Evolutionary conservation across 176 grass and related monocot genomes (phyloP), one percentile per base, ranked within the genome.

Genomic region (Triticum aestivum): DNA sequence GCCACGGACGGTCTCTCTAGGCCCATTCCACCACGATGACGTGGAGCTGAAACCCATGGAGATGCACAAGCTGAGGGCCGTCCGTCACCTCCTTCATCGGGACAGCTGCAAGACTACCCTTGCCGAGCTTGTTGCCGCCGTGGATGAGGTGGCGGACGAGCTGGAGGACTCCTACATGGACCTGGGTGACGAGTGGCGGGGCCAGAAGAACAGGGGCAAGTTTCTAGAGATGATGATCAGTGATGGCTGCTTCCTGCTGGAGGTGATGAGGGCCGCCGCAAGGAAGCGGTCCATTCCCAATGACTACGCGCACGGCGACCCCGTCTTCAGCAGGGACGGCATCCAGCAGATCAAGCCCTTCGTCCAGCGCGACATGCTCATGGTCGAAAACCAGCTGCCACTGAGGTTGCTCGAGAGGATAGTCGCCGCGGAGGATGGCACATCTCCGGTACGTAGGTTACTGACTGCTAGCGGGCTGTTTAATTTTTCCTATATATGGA

Each of bases 171-270:
- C 87, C 12, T 91, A 93, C 45, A 12, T 88, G 27, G 81, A 87
- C 8, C 85, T 91, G n/a, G 74, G 61, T 2, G 85, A 35, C 45
- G 6, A 29, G 37, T 93, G 91, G 89, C 61, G 79, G 11, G 42
- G 80, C 26, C 9, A 41, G 38, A 8, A 42, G 41, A 42, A 42
- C 39, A 41, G 39, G 2, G 39, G 39, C 39, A 41, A 41, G 2
- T 41, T 41, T 8, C 39, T 41, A 9, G 41, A 42, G 41, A 42
- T 42, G 41, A 42, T 42, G 41, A 42, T 42, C 41, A 11, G 9
- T 0, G 63, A 9, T 34, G 91, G 84, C 7, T 91, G 91, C 89
- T 96, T 96, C 89, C 79, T 96, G 82, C 82, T 96, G 2, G 94
- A 96, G 82, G 56, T 96, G 37, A 96, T 96, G 61, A 74, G 75